Conservation (phyloP, 2,329 filamentous ascomycete genomes). For the Talaromyces sp. region DNA sequence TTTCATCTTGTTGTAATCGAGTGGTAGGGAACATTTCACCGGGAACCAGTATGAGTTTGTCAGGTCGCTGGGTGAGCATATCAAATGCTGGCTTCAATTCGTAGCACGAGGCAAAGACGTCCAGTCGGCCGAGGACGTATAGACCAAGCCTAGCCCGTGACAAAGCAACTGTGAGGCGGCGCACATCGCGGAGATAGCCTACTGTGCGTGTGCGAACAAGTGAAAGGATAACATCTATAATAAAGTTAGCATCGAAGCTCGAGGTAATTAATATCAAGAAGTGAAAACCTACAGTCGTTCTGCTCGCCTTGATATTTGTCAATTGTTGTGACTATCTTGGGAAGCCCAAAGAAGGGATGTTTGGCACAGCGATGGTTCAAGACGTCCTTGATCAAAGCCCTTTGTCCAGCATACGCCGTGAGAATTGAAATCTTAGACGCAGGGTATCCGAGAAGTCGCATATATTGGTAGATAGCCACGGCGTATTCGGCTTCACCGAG, state of each 20-base stretch:
- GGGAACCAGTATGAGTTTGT: constrained; percentile 74
- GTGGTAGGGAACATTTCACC: constrained; percentile 78
- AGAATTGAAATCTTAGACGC: constrained; percentile 79
- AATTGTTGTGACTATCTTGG: constrained; percentile 85
- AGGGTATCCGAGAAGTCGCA: constrained; percentile 91
- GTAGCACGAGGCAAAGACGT: constrained; percentile 81
- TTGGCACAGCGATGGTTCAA: constrained; percentile 74
- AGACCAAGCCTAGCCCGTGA: constrained; percentile 87
- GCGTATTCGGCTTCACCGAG: constrained; percentile 95
- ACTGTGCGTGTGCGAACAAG: constrained; percentile 82
- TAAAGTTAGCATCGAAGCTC: constrained; percentile 6
- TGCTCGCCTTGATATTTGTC: constrained; percentile 99
- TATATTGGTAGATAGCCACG: constrained; percentile 93
- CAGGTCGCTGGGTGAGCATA: constrained; percentile 67
- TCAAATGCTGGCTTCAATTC: constrained; percentile 86
- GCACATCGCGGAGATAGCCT: constrained; percentile 88
- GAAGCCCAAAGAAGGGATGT: constrained; percentile 81
- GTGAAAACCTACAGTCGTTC: constrained; percentile 78
- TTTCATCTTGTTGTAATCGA: constrained; percentile 46
- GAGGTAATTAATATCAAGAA: neutral
- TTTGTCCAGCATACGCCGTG: constrained; percentile 88
- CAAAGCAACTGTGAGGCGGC: constrained; percentile 87
- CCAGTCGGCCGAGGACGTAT: constrained; percentile 83
- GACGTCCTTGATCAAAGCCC: constrained; percentile 82
- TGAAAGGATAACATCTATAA: constrained; percentile 80